Percentiles rank a stretch among this genome's conserved stretches.
Evolutionary conservation across 2,329 filamentous ascomycete species (phyloP).

Genomic region (Delphinella strobiligena): DNA sequence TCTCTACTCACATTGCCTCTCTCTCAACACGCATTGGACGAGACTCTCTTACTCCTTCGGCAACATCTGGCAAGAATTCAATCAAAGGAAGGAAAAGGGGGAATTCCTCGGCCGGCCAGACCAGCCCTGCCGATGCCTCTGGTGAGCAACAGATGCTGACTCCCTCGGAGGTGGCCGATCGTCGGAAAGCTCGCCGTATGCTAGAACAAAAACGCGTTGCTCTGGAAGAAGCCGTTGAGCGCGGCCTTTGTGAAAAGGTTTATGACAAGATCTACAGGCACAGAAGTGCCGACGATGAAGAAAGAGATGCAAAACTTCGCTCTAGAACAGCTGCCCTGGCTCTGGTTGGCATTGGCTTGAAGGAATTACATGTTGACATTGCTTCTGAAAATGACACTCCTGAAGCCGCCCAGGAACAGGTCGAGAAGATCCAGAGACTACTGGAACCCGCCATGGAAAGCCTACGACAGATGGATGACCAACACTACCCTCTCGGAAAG

Average conservation of each 20-base stretch:
- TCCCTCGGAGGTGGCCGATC: constrained; percentile 66
- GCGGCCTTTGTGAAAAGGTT: constrained; percentile 39
- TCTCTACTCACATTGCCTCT: constrained; percentile 74
- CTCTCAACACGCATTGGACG: constrained; percentile 65
- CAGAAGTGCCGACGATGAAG: constrained; percentile 82
- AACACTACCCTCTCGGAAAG: constrained; percentile 81
- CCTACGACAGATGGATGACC: constrained; percentile 71
- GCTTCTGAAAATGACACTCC: constrained; percentile 45
- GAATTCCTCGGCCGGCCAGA: constrained; percentile 24
- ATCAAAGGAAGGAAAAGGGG: constrained; percentile 27
- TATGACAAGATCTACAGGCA: constrained; percentile 88
- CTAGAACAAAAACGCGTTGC: constrained; percentile 66
- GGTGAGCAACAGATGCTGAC: constrained; percentile 83
- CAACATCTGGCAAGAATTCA: constrained; percentile 45
- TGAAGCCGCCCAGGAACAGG: constrained; percentile 38
- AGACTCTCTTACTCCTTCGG: constrained; percentile 45
- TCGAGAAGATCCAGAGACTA: constrained; percentile 58
- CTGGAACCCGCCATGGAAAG: constrained; percentile 57
- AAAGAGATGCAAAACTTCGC: constrained; percentile 83
- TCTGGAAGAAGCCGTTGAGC: constrained; percentile 85
- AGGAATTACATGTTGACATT: constrained; percentile 70
- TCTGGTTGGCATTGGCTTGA: constrained; percentile 81
- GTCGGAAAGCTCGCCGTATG: constrained; percentile 64
- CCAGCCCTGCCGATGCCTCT: constrained; percentile 26
- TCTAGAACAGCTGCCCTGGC: constrained; percentile 86